Evolutionary conservation across 1,284 basidiomycete genomes (phyloP).

Genomic region (Puccinia novopanici): DNA sequence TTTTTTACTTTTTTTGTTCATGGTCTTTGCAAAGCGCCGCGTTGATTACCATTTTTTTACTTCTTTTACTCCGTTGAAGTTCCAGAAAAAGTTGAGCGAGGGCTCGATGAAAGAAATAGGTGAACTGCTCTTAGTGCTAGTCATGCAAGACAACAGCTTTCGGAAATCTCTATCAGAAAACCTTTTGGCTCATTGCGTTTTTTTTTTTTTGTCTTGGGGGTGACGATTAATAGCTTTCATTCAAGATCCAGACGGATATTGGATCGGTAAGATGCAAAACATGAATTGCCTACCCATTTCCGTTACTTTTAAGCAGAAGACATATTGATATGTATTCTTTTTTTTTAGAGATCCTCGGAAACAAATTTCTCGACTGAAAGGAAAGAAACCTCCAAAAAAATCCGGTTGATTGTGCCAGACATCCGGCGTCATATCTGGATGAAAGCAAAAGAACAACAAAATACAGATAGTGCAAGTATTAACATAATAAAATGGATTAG

Average conservation of each 20-base stretch:
- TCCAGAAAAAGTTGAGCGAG: slow-evolving; percentile 84
- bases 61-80: slow-evolving; percentile 59
- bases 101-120: slow-evolving; percentile 71
- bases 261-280: slow-evolving; percentile 19
- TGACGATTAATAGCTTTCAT: slow-evolving; percentile 72
- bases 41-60: no score
- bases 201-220: not conserved
- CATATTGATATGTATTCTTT: not conserved
- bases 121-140: not conserved
- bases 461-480: no score
- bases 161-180: no score
- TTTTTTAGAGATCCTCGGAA: not conserved
- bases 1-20: not conserved
- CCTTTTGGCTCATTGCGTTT: not conserved
- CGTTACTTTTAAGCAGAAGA: not conserved
- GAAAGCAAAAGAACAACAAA: no score
- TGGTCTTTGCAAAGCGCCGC: no score
- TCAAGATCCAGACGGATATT: slow-evolving; percentile 67
- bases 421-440: no score
- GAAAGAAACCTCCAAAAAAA: not conserved
- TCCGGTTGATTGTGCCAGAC: not conserved
- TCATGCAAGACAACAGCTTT: no score
- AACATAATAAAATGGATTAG: no score
- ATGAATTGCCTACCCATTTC: no score
- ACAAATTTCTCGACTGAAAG: slow-evolving; percentile 8